These are phyloP conservation scores for Allium sativum DNA, from an alignment of 106 monocot genomes.

Conservation along the genomic window DNA sequence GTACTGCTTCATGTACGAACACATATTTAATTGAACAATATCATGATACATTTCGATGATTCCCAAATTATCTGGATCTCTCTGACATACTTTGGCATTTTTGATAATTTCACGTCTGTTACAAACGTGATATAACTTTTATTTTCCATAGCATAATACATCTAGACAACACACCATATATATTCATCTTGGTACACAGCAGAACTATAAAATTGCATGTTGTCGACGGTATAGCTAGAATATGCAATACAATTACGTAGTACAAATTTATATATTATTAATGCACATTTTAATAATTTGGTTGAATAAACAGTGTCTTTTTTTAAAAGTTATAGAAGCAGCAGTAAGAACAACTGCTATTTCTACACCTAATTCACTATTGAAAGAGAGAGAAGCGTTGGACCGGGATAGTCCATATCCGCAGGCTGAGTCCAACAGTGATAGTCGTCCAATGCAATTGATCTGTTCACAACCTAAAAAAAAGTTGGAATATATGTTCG, in stretches of 20 bases:
- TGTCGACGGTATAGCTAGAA: too few relatives aligned
- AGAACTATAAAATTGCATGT: conserved; percentile 43
- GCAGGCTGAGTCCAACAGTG: conserved; percentile 46
- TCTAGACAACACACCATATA: conserved; percentile 47
- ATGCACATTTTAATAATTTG: conserved; percentile 26
- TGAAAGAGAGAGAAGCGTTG: conserved; percentile 2
- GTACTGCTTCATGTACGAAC: conserved; percentile 28
- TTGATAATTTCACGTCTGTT: conserved; percentile 20
- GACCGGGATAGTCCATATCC: conserved; percentile 44
- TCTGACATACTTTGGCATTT: conserved; percentile 25
- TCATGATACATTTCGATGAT: conserved; percentile 31
- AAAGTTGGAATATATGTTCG: background rate
- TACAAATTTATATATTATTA: conserved; percentile 27
- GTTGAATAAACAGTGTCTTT: conserved; percentile 24
- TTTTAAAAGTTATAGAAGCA: conserved; percentile 37
- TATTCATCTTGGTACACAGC: conserved; percentile 41
- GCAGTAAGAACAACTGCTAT: conserved; percentile 24
- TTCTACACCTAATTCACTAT: conserved; percentile 33
- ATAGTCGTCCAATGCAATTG: conserved; percentile 29
- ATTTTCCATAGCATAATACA: conserved; percentile 53
- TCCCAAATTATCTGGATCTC: conserved; percentile 27
- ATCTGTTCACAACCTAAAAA: conserved; percentile 20
- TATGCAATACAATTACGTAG: too few relatives aligned
- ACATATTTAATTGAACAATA: conserved; percentile 26
- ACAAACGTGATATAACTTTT: conserved; percentile 23